These are phyloP conservation scores for Coemansia sp. DNA, from an alignment of 192 early-diverging fungal species.

Conservation along the genomic window DNA sequence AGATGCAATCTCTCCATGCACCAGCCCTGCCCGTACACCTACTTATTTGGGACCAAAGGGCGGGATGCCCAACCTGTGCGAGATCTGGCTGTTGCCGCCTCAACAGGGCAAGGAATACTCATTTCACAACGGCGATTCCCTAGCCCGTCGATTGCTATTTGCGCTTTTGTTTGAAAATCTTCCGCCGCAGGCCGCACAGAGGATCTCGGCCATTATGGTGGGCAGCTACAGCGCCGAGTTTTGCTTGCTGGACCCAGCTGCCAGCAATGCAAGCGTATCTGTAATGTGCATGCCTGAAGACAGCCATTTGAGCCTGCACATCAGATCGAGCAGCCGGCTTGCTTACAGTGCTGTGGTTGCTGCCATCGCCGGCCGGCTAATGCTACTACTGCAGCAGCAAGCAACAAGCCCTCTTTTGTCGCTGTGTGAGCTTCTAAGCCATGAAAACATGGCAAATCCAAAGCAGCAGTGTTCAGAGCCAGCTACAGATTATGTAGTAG, in stretches of 20 bases:
- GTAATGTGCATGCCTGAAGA: conserved; percentile 33
- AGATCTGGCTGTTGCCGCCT: conserved; percentile 25
- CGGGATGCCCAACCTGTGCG: conserved; percentile 18
- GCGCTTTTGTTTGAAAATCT: conserved; percentile 30
- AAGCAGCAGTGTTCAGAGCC: neutral
- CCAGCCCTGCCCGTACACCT: neutral
- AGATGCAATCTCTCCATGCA: conserved; percentile 18
- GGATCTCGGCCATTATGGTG: conserved; percentile 17
- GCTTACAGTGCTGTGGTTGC: conserved; percentile 15
- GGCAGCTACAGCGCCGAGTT: conserved; percentile 23
- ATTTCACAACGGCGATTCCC: neutral
- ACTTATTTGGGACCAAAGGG: neutral
- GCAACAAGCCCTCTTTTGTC: neutral
- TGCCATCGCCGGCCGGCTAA: conserved; percentile 18
- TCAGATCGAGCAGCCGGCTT: conserved; percentile 10
- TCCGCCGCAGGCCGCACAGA: conserved; percentile 8
- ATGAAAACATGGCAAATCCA: neutral
- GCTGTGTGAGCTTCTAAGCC: neutral
- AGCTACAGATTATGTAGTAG: neutral
- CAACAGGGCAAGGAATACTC: neutral
- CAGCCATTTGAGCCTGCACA: conserved; percentile 22
- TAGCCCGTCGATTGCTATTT: conserved; percentile 16
- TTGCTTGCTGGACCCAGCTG: conserved; percentile 2
- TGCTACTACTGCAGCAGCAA: conserved; percentile 9
- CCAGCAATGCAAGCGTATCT: neutral